Conservation (phyloP, 2,329 filamentous ascomycete genomes). For the Onygena corvina region DNA sequence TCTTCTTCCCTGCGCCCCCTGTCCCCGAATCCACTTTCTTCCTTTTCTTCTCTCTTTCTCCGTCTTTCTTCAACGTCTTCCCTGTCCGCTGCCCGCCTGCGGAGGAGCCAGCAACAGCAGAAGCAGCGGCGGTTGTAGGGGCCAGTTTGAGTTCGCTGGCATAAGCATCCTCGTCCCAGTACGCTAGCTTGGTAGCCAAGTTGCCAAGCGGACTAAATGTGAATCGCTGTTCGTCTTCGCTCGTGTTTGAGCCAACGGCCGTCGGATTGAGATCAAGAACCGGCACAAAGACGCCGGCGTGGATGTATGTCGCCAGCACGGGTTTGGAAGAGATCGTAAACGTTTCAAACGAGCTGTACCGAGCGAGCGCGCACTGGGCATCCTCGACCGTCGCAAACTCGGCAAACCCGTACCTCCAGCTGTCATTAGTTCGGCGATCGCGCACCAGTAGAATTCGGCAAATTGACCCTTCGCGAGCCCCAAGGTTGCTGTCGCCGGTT, state of each 20-base stretch:
- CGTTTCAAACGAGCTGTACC: slow-evolving; percentile 58
- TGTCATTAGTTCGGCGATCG: slow-evolving; percentile 57
- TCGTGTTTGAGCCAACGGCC: slow-evolving; percentile 33
- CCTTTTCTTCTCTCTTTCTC: slow-evolving; percentile 36
- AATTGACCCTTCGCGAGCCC: slow-evolving; percentile 61
- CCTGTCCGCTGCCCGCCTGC: slow-evolving; percentile 23
- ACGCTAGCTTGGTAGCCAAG: slow-evolving; percentile 54
- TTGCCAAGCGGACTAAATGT: slow-evolving; percentile 63
- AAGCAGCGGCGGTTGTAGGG: slow-evolving; percentile 35
- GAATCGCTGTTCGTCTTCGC: slow-evolving; percentile 37
- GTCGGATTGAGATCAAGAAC: slow-evolving; percentile 52
- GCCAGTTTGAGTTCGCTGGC: slow-evolving; percentile 53
- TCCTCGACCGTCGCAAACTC: slow-evolving; percentile 69
- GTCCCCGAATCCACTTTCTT: slow-evolving; percentile 37
- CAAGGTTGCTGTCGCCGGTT: slow-evolving; percentile 49
- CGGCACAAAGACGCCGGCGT: slow-evolving; percentile 73
- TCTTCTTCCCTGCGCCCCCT: slow-evolving; percentile 28
- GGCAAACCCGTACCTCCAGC: slow-evolving; percentile 71
- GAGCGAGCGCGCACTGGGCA: slow-evolving; percentile 59
- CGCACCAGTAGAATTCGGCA: slow-evolving; percentile 66
- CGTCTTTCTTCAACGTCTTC: slow-evolving; percentile 17
- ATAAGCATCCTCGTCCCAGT: slow-evolving; percentile 65
- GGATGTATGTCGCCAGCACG: slow-evolving; percentile 61
- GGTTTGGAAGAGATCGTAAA: slow-evolving; percentile 67
- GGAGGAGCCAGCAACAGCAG: slow-evolving; percentile 7